phyloP scores from a whole-genome alignment of 192 early-diverging fungal genomes.

The Piromyces sp. region DNA sequence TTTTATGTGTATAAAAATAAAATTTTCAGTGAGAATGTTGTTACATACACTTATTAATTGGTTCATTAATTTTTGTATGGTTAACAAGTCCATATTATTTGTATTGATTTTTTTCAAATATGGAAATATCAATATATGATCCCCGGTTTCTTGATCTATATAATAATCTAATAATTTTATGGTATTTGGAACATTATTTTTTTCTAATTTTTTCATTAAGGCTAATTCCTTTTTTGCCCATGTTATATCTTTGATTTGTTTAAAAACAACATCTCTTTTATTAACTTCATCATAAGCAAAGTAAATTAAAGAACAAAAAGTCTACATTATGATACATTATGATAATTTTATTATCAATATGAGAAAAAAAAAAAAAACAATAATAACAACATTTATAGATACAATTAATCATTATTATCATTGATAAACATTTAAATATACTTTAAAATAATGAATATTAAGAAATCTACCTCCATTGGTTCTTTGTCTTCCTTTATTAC shows the following conservation, averaged over 20 bases:
- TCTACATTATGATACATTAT: not conserved
- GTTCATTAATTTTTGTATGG: not conserved
- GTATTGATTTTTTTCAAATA: not conserved
- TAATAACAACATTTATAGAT: no score
- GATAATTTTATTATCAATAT: not conserved
- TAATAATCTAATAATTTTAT: not conserved
- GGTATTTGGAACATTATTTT: not conserved
- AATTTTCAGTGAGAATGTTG: no score
- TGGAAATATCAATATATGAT: not conserved
- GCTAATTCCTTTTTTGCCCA: not conserved
- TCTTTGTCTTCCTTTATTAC: not conserved
- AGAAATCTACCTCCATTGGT: not conserved
- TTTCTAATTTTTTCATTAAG: not conserved
- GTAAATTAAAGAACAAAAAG: not conserved
- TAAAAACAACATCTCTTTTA: not conserved
- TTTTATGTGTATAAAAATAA: no score
- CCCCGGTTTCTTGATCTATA: not conserved
- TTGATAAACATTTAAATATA: no score
- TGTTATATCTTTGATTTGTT: not conserved
- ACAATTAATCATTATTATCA: no score
- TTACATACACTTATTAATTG: not conserved
- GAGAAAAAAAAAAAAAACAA: no score
- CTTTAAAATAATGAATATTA: no score
- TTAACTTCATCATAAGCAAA: not conserved
- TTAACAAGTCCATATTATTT: not conserved